Evolutionary conservation across 2,329 filamentous ascomycete species (phyloP), one percentile per base, ranked within the genome.

Genomic region (Fusarium nelsonii): DNA sequence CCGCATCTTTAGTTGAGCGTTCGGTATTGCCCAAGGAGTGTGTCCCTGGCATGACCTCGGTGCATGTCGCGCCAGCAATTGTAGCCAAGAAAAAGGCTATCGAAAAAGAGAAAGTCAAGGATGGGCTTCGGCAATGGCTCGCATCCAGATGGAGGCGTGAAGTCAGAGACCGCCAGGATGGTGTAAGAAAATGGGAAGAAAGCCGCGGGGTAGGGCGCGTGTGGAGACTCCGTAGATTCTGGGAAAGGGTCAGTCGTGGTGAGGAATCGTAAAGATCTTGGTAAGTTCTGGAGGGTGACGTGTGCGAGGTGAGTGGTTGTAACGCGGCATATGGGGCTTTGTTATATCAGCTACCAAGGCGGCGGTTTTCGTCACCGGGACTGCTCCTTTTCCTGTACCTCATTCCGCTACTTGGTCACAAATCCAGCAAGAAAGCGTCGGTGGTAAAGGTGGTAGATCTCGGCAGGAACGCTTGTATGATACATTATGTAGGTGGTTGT

Each of bases 71-170:
- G 1, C 89, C 89, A 1, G 84, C 82, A 1, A 79, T 92, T 34
- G 85, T 91, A n/a, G 88, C 88, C 30, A 84, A 84, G 68, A 87
- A 87, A 73, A 82, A 87, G 57, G 85, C 85, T 14, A 83, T 92
- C 16, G 90, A 92, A 79, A 85, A 85, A 70, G 89, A 92, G 79
- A 83, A 84, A 63, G 82, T 92, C 43, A 92, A 92, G 75, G 90
- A 92, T 72, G 84, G 84, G 16, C 77, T 93, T 63, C 80, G 90
- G 37, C 83, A 84, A 14, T 92, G 90, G 88, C 84, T 92, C 4
- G 90, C 85, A 32, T 80, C 77, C n/a, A 85, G 86, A 28, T 88
- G 85, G 85, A 81, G 78, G 40, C 79, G 85, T 20, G 82, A 87
- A 76, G 85, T 88, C 4, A 78, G 78, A 56, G 81, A 84, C 74